These are phyloP conservation scores for Diaporthe sp. DNA, from an alignment of 2,329 filamentous ascomycete species.

Conservation along the genomic window DNA sequence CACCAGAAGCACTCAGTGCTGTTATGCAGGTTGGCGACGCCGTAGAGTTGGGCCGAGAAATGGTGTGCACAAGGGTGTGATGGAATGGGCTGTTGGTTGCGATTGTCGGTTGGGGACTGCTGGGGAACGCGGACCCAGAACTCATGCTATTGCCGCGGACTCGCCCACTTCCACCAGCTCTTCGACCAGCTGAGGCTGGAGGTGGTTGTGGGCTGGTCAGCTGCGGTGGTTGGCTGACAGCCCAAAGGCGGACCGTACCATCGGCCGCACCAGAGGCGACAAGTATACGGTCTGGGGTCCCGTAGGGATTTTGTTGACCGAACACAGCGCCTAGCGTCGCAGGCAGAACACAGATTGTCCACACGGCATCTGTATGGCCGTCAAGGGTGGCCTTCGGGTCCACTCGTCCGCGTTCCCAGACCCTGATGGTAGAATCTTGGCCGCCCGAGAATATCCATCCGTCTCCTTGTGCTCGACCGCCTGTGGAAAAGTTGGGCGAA, in stretches of 20 bases:
- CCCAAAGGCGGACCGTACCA: conserved; percentile 93
- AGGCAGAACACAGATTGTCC: conserved; percentile 93
- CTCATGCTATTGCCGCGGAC: conserved; percentile 93
- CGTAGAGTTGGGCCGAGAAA: conserved; percentile 75
- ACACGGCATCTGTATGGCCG: conserved; percentile 95
- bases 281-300: conserved; percentile 86
- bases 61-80: conserved; percentile 89
- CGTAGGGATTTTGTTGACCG: conserved; percentile 80
- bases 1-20: conserved; percentile 85
- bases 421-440: conserved; percentile 90
- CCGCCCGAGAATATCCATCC: conserved; percentile 99
- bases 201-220: conserved; percentile 82
- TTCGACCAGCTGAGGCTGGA: conserved; percentile 67
- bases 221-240: conserved; percentile 91
- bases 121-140: conserved; percentile 92
- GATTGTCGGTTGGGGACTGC: conserved; percentile 88
- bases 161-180: conserved; percentile 73
- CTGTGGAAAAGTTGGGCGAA: conserved; percentile 89
- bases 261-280: conserved; percentile 94
- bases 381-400: conserved; percentile 96
- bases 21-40: conserved; percentile 92
- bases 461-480: conserved; percentile 88
- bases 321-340: conserved; percentile 86
- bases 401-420: conserved; percentile 95
- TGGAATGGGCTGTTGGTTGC: conserved; percentile 90